Conservation (phyloP, 176 grass and related monocot species). For the Musa troglodytarum region DNA sequence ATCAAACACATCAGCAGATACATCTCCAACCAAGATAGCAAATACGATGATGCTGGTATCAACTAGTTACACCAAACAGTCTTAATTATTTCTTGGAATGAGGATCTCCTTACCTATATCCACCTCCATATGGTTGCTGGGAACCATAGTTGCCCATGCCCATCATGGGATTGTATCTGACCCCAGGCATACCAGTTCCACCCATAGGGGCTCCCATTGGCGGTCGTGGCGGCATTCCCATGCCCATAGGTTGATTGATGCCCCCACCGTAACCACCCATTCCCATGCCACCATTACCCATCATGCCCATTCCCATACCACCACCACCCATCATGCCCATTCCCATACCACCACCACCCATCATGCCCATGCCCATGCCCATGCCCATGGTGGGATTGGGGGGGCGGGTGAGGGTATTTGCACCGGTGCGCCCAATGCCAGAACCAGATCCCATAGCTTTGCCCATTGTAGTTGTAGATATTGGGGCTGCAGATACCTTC, state of each 20-base stretch:
- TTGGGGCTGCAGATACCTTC: conserved; percentile 46
- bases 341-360: conserved; percentile 21
- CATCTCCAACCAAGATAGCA: not conserved
- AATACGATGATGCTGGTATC: not conserved
- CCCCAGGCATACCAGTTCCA: conserved; percentile 38
- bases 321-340: conserved; percentile 14
- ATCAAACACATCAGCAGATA: not conserved
- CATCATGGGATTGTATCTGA: conserved; percentile 72
- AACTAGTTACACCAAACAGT: conserved; percentile 4
- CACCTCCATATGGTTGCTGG: conserved; percentile 66
- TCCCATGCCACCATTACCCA: conserved; percentile 26
- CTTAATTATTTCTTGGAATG: not conserved
- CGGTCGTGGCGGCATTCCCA: conserved; percentile 57
- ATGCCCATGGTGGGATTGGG: conserved; percentile 44
- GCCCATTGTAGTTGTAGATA: conserved; percentile 77
- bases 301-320: conserved; percentile 26
- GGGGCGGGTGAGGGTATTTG: conserved; percentile 33
- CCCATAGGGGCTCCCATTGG: conserved; percentile 49
- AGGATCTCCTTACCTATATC: conserved; percentile 57
- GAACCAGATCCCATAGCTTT: conserved; percentile 95
- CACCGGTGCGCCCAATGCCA: conserved; percentile 54
- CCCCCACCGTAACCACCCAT: conserved; percentile 14
- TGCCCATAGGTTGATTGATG: conserved; percentile 19
- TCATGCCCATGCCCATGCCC: conserved; percentile 48
- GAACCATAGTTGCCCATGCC: conserved; percentile 43